phyloP scores from a whole-genome alignment of 805 yeast species.

The Saccharomycopsis sp. region DNA sequence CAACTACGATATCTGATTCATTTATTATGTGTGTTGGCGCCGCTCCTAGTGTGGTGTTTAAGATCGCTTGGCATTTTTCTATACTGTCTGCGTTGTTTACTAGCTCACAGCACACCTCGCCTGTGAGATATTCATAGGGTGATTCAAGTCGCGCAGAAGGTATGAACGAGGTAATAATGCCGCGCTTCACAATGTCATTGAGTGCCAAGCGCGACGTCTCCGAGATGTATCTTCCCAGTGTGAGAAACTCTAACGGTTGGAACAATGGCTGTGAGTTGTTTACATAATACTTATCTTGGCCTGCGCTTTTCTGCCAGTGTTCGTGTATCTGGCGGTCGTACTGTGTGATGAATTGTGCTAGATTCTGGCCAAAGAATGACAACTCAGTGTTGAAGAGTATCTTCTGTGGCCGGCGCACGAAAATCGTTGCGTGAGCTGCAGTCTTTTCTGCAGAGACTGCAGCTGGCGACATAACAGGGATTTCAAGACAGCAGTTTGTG shows the following conservation, averaged over 20 bases:
- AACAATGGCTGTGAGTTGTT: constrained; percentile 1
- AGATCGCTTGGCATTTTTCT: neutral
- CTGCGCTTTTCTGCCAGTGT: neutral
- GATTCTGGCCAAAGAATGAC: constrained; percentile 18
- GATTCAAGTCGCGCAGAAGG: neutral
- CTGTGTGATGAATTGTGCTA: neutral
- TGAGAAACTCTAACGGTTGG: constrained; percentile 19
- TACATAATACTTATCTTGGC: neutral
- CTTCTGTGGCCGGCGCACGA: neutral
- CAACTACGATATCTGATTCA: neutral
- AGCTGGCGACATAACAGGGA: neutral
- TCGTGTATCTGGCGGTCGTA: constrained; percentile 5
- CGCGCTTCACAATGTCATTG: neutral
- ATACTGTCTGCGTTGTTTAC: neutral
- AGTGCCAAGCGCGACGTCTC: constrained; percentile 14
- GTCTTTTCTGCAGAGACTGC: neutral
- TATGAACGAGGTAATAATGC: neutral
- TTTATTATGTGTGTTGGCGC: neutral
- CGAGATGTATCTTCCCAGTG: constrained; percentile 19
- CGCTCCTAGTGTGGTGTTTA: neutral
- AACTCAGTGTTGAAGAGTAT: constrained; percentile 15
- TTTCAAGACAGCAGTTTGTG: constrained; percentile 10
- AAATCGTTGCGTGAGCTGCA: neutral
- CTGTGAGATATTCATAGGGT: constrained; percentile 13
- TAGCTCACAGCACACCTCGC: constrained; percentile 5